Base-by-base conservation (phyloP, 2,329 filamentous ascomycete genomes). In the Albifimbria verrucaria region DNA sequence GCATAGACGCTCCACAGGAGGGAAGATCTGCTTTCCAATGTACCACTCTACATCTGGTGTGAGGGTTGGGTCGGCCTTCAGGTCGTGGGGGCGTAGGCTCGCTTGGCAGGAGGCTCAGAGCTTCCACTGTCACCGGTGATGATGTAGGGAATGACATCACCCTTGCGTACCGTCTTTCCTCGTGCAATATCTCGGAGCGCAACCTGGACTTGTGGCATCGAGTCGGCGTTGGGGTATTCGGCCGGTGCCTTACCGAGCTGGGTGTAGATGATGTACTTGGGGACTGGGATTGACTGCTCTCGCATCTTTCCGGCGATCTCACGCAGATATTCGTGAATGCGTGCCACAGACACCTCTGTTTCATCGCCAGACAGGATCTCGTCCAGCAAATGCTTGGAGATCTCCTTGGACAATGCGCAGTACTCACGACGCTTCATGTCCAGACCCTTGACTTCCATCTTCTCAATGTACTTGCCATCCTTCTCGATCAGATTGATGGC, bases 361-460 rank as follows among this genome's bases (percentile, higher is more conserved):
- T 99, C 94, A 60, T 97, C 90, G 15, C 94, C 94, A 1, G 92
- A 97, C 4, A 99, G 82, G 28, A 99, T 90, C 69, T 96, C 92
- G 65, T 96, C 90, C n/a, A 99, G 78, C 18, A 99, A 83, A 60
- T 88, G 87, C 52, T 88, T 87, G 2, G 93, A 97, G 20, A 95
- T 92, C 65, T 99, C 94, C 71, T 99, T 97, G 12, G 92, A 96
- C 45, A 99, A 75, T 41, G 87, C 89, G 68, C 94, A 99, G 77
- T 96, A 99, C 74, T 99, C 94, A 78, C 95, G 88, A 65, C 94
- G 86, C 74, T 88, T 91, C 94, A 99, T 99, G 66, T 99, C 94
- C 47, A 99, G 82, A 77, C 94, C 94, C 74, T 99, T 99, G 66
- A 99, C 90, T 70, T 99, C 94, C 72, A 99, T 88, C 74, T 96